Base-by-base conservation (phyloP, 331 rosid genomes). In the Acacia concinna region DNA sequence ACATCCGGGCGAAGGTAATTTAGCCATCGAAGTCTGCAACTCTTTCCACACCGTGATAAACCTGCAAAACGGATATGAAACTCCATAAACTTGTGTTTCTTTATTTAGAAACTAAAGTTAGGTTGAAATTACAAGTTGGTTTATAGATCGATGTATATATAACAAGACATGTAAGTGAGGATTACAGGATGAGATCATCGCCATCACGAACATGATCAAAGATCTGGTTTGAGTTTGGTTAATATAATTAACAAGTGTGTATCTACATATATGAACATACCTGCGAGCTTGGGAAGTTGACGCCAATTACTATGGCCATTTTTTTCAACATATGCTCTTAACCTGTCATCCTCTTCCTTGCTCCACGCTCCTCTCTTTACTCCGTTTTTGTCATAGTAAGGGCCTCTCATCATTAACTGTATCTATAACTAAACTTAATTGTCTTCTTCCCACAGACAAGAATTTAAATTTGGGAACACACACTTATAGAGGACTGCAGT, bases 11-110 rank as follows among this genome's bases (percentile, higher is more conserved):
- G 85, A 4, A 91, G 84, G 75, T 93, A 88, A 65, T 93, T 93
- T 80, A 82, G 77, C 97, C 97, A 91, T 28, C 98, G 81, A 41
- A 91, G 84, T 85, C 93, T 87, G 89, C 98, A 93, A 85, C 98
- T 93, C 81, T 93, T 93, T 8, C 95, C 98, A 43, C 98, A 93
- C 83, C 97, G 86, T 34, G 80, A 8, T 78, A 93, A 82, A 52
- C 93, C 94, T 93, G 78, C 59, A 68, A 75, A 23, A 21, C 23
- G 63, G 15, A 56, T 1, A 17, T 47, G n/a, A 47, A 47, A 17
- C 63, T 27, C 69, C n/a, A 11, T 13, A 2, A 43, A 60, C n/a
- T 41, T 0, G 9, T 67, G 5, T 15, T 80, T 74, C 51, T 20
- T 74, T 14, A 63, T 51, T 38, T 7, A 21, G 32, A 38, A 11